Base-by-base conservation (phyloP, 495 filamentous ascomycete genomes). In the Cladorrhinum samala region DNA sequence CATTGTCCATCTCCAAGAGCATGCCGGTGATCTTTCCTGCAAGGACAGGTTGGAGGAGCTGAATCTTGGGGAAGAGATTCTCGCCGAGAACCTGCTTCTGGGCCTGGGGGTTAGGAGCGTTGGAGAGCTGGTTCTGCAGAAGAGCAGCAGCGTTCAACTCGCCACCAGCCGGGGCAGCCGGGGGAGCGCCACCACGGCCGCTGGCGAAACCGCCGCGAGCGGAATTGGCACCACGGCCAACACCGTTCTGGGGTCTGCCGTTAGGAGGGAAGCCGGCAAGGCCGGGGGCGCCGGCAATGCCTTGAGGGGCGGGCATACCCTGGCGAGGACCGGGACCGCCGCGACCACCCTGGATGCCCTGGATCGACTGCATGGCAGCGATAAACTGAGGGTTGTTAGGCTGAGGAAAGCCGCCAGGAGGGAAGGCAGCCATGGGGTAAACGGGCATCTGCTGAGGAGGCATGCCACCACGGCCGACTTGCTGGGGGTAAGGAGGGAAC, bases 21-120 rank as follows among this genome's bases (percentile, higher is more conserved):
- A 99, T 99, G 71, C 93, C 93, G 54, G 93, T 99, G 66, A 99
- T 96, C 85, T 99, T 99, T 61, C 93, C 93, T 57, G 93, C 93
- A 55, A 99, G 77, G 57, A 94, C 89, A 40, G 91, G 90, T 78
- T 97, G 90, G 72, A 93, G 82, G 49, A 79, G 80, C 69, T 89
- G 83, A 65, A 99, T 96, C 85, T 96, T 97, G 58, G 93, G 93
- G 79, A 96, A 99, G 48, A 99, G 83, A 50, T 87, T 86, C 76
- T 99, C 93, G 61, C 93, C 93, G 49, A 99, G 82, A 73, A 96
- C 85, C 77, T 99, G 93, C 84, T 99, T 99, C 77, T 96, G 94
- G 67, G 90, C 85, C 30, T 73, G 66, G 13, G 83, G 72, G 49
- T 84, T 83, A 59, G 72, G 77, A 46, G 78, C 61, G 55, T 65